These are phyloP conservation scores for Talaromyces verruculosus DNA, from an alignment of 2,329 filamentous ascomycete genomes.

Conservation along the genomic window DNA sequence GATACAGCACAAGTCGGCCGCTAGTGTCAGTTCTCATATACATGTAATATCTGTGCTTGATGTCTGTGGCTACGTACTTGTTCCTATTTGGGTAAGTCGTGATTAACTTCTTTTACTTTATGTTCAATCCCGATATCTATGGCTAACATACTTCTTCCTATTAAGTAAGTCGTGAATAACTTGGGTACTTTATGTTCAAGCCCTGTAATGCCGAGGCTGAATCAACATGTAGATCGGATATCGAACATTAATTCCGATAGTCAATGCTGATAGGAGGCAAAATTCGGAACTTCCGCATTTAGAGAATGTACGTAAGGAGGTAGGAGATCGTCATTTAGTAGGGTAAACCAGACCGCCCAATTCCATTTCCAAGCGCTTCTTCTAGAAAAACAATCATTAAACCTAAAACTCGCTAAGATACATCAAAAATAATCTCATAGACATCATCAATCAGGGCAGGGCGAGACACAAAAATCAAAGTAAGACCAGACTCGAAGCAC, in stretches of 20 bases:
- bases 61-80: too few species aligned
- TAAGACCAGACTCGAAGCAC: conserved; percentile 9
- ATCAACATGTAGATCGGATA: not conserved
- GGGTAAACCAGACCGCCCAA: not conserved
- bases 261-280: not conserved
- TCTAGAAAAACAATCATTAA: not conserved
- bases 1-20: not conserved
- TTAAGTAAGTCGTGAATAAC: not conserved
- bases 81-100: too few species aligned
- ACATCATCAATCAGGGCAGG: not conserved
- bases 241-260: not conserved
- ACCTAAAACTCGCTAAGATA: not conserved
- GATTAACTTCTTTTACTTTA: too few species aligned
- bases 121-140: not conserved
- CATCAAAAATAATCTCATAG: not conserved
- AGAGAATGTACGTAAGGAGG: not conserved
- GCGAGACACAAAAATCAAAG: not conserved
- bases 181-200: not conserved
- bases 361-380: not conserved
- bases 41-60: too few species aligned
- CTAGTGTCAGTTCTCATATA: not conserved
- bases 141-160: not conserved
- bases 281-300: not conserved
- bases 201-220: not conserved
- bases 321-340: not conserved